These are phyloP conservation scores for Tricladium varicosporioides DNA, from an alignment of 2,329 filamentous ascomycete species.

Conservation along the genomic window DNA sequence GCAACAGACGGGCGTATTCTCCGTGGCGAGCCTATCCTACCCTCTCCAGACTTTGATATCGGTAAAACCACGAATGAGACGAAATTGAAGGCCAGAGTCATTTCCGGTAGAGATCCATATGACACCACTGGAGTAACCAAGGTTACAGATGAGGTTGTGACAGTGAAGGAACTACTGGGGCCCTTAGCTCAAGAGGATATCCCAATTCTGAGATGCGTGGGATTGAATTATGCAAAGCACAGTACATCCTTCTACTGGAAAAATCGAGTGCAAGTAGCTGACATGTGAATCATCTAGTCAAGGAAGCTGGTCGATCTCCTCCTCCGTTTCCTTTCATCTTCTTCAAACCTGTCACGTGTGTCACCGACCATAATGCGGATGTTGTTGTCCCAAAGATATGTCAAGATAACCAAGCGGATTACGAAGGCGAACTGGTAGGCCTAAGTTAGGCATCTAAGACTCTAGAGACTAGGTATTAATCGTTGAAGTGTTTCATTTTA, in stretches of 20 bases:
- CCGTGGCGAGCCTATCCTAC: slow-evolving; percentile 51
- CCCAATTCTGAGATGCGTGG: slow-evolving; percentile 56
- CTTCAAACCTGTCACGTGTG: slow-evolving; percentile 45
- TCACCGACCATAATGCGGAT: slow-evolving; percentile 35
- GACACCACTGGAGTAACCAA: slow-evolving; percentile 44
- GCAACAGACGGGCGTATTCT: slow-evolving; percentile 49
- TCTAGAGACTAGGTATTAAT: slow-evolving; percentile 40
- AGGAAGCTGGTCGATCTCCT: slow-evolving; percentile 50
- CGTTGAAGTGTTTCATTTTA: slow-evolving; percentile 44
- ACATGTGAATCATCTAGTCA: slow-evolving; percentile 41
- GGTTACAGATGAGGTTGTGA: slow-evolving; percentile 34
- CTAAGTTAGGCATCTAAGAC: slow-evolving; percentile 29
- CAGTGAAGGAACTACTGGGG: slow-evolving; percentile 34
- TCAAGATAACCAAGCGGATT: slow-evolving; percentile 45
- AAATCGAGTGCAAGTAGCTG: slow-evolving; percentile 49
- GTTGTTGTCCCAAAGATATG: slow-evolving; percentile 48
- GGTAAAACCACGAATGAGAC: slow-evolving; percentile 46
- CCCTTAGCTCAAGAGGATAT: slow-evolving; percentile 39
- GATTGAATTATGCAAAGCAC: slow-evolving; percentile 59
- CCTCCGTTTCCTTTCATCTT: slow-evolving; percentile 51
- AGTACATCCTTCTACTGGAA: slow-evolving; percentile 44
- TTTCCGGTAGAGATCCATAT: slow-evolving; percentile 49
- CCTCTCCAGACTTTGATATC: slow-evolving; percentile 45
- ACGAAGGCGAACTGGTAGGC: slow-evolving; percentile 44
- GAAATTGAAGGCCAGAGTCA: slow-evolving; percentile 49